These are phyloP conservation scores for Phytopythium boreale DNA, from an alignment of 352 stramenopile species.

Conservation along the genomic window DNA sequence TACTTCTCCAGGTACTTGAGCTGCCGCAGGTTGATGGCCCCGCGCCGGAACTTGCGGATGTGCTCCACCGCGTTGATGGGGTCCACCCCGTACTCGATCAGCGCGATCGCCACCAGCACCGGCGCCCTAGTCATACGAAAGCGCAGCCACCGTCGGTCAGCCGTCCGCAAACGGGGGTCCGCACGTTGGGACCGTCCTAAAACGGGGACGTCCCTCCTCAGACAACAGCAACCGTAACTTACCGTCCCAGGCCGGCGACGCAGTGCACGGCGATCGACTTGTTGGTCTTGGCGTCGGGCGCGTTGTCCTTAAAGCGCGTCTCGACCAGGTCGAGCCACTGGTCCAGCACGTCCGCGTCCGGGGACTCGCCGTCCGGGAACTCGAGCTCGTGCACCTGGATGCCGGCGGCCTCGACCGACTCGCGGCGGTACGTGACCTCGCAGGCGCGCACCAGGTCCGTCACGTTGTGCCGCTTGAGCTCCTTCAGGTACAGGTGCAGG, in stretches of 20 bases:
- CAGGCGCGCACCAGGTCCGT: constrained; percentile 95
- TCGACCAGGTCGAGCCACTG: constrained; percentile 95
- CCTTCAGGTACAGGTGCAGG: constrained; percentile 96
- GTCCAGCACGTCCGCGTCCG: constrained; percentile 91
- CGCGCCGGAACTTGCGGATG: constrained; percentile 92
- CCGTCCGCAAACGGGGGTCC: background rate
- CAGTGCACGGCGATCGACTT: constrained; percentile 97
- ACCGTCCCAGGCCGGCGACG: constrained; percentile 95
- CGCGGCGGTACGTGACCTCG: constrained; percentile 92
- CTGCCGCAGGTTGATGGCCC: constrained; percentile 98
- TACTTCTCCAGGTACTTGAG: constrained; percentile 98
- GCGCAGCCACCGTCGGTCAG: background rate
- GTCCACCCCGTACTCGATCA: constrained; percentile 97
- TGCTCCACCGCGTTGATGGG: constrained; percentile 97
- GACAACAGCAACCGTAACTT: no score
- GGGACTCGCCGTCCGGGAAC: constrained; percentile 95
- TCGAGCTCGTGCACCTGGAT: constrained; percentile 95
- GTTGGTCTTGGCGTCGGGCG: constrained; percentile 54
- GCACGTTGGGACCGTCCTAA: background rate
- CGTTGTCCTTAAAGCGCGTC: constrained; percentile 90
- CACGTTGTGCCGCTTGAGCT: constrained; percentile 96
- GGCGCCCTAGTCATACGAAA: constrained; percentile 67
- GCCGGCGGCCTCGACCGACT: constrained; percentile 90
- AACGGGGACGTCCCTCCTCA: no score
- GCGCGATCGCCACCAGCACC: constrained; percentile 96